phyloP scores from a whole-genome alignment of 2,329 filamentous ascomycete genomes.

The Dactylonectria macrodidyma region DNA sequence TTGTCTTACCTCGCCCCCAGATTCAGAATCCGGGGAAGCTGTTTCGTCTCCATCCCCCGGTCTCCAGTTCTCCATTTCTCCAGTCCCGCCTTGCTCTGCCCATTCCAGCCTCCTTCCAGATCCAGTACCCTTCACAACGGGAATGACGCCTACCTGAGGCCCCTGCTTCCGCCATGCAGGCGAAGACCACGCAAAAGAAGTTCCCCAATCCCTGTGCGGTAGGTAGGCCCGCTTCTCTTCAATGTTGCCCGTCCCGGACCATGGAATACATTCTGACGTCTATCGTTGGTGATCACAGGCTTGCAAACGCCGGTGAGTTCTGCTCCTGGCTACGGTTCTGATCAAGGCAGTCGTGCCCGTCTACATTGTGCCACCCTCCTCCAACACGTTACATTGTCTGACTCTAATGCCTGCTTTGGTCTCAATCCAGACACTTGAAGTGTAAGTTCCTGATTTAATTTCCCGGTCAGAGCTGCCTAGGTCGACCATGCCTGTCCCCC shows the following conservation, averaged over 20 bases:
- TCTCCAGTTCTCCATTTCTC: slow-evolving; percentile 1
- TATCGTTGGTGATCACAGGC: slow-evolving; percentile 25
- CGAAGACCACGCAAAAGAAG: slow-evolving; percentile 34
- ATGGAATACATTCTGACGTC: slow-evolving; percentile 18
- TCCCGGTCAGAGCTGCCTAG: background rate
- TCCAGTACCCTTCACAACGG: background rate
- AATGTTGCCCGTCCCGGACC: background rate
- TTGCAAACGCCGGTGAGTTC: slow-evolving; percentile 44
- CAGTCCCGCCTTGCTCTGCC: slow-evolving; percentile 5
- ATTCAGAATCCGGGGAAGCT: slow-evolving; percentile 4
- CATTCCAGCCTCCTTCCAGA: background rate
- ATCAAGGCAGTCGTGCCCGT: slow-evolving; percentile 28
- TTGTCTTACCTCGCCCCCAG: slow-evolving; percentile 5
- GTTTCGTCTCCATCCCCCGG: slow-evolving; percentile 19
- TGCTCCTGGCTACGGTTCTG: background rate
- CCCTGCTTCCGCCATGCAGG: slow-evolving; percentile 38
- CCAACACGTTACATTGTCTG: slow-evolving; percentile 19
- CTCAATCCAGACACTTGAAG: slow-evolving; percentile 41
- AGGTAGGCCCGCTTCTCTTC: slow-evolving; percentile 24
- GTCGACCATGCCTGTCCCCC: background rate
- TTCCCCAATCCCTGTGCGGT: slow-evolving; percentile 43
- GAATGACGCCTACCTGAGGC: slow-evolving; percentile 10
- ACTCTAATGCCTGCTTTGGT: slow-evolving; percentile 1
- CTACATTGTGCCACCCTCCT: background rate
- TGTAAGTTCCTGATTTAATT: slow-evolving; percentile 31